phyloP scores from a whole-genome alignment of 2,329 filamentous ascomycete species.

The Emergomyces orientalis region DNA sequence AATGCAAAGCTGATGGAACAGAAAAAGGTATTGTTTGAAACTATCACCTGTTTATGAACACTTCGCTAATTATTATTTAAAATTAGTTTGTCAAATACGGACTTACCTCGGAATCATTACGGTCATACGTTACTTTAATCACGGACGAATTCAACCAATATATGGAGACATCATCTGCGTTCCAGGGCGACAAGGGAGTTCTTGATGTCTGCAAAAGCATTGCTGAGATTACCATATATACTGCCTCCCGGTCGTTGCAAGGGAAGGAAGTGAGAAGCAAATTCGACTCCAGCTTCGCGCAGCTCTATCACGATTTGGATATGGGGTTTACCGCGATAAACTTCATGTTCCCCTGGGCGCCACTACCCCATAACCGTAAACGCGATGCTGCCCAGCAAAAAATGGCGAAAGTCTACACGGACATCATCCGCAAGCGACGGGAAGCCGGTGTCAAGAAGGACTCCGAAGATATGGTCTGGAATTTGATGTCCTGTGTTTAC shows the following conservation, averaged over 20 bases:
- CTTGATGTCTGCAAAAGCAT: slow-evolving; percentile 66
- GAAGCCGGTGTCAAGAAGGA: slow-evolving; percentile 44
- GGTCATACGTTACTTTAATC: slow-evolving; percentile 70
- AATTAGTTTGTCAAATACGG: slow-evolving; percentile 53
- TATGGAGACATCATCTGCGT: slow-evolving; percentile 56
- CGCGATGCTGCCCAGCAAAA: slow-evolving; percentile 71
- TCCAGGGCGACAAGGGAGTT: slow-evolving; percentile 59
- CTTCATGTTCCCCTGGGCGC: slow-evolving; percentile 82
- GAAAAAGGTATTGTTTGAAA: slow-evolving; percentile 61
- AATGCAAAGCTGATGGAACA: slow-evolving; percentile 93
- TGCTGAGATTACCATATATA: slow-evolving; percentile 83
- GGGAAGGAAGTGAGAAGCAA: slow-evolving; percentile 71
- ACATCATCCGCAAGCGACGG: slow-evolving; percentile 67
- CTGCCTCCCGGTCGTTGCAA: slow-evolving; percentile 75
- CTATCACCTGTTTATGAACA: neutral
- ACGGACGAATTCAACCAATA: slow-evolving; percentile 64
- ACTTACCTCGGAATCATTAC: slow-evolving; percentile 52
- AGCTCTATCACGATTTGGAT: slow-evolving; percentile 79
- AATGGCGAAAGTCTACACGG: slow-evolving; percentile 71
- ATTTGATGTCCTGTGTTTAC: slow-evolving; percentile 76
- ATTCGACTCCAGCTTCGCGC: slow-evolving; percentile 71
- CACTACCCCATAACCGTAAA: slow-evolving; percentile 76
- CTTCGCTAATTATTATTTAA: neutral
- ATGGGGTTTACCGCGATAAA: slow-evolving; percentile 85
- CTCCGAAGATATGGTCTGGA: slow-evolving; percentile 75